Evolutionary conservation across 2,329 filamentous ascomycete genomes (phyloP).

Genomic region (Pseudogymnoascus sp.): DNA sequence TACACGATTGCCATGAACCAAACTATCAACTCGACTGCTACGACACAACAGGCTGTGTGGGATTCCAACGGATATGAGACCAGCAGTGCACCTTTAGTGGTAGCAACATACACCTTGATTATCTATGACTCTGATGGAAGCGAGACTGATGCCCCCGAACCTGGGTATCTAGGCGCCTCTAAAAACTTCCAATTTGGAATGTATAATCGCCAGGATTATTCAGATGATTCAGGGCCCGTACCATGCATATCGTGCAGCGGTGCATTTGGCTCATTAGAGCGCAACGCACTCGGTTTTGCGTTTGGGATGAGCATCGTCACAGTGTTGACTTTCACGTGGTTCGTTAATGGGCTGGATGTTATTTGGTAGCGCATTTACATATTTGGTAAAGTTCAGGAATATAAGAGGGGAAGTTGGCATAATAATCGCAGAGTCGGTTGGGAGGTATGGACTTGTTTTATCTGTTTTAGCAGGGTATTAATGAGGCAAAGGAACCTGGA

Average conservation of each 20-base stretch:
- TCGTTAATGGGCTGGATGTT: slow-evolving; percentile 40
- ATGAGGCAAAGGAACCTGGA: slow-evolving; percentile 6
- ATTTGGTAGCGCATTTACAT: slow-evolving; percentile 23
- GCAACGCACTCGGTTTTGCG: slow-evolving; percentile 41
- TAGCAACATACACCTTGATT: slow-evolving; percentile 51
- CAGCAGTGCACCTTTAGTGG: slow-evolving; percentile 37
- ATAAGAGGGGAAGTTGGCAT: neutral
- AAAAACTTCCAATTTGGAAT: slow-evolving; percentile 47
- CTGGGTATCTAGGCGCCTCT: slow-evolving; percentile 48
- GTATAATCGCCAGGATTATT: slow-evolving; percentile 46
- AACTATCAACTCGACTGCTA: slow-evolving; percentile 44
- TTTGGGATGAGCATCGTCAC: slow-evolving; percentile 48
- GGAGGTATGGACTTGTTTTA: neutral
- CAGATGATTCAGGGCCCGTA: slow-evolving; percentile 29
- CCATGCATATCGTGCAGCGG: slow-evolving; percentile 30
- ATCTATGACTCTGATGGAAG: slow-evolving; percentile 50
- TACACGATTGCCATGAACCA: slow-evolving; percentile 58
- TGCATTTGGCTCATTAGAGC: slow-evolving; percentile 39
- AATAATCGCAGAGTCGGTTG: slow-evolving; percentile 3
- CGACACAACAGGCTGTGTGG: slow-evolving; percentile 31
- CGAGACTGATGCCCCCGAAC: slow-evolving; percentile 40
- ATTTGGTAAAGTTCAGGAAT: neutral
- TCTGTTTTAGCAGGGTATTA: neutral
- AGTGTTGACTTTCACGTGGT: slow-evolving; percentile 55
- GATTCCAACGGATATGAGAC: slow-evolving; percentile 17